phyloP scores from a whole-genome alignment of 179 eudicot species.

The Corrigiola litoralis region DNA sequence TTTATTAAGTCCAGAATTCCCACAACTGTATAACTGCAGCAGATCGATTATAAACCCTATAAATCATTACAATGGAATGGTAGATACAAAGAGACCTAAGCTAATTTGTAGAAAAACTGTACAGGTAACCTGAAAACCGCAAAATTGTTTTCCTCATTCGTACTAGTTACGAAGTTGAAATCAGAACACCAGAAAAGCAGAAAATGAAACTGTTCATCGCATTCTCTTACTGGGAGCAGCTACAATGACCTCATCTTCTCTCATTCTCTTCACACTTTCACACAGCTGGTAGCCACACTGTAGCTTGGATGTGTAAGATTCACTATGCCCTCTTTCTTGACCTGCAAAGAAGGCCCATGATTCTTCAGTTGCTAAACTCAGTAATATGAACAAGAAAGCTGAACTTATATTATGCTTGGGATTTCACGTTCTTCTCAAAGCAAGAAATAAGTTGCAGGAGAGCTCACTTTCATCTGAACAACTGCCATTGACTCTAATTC shows the following conservation, averaged over 20 bases:
- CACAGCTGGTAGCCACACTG: conserved; percentile 14
- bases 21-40: too few species aligned
- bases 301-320: background rate
- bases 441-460: background rate
- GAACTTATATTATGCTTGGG: background rate
- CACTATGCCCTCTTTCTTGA: background rate
- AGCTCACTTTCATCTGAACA: background rate
- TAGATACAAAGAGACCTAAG: too few species aligned
- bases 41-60: too few species aligned
- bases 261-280: conserved; percentile 19
- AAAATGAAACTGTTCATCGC: background rate
- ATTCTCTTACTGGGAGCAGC: conserved; percentile 19
- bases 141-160: too few species aligned
- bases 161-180: too few species aligned
- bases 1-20: too few species aligned
- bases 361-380: background rate
- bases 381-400: background rate
- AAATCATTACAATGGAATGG: too few species aligned
- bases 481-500: conserved; percentile 11
- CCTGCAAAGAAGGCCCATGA: conserved; percentile 12
- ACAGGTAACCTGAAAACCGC: too few species aligned
- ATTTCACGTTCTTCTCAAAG: background rate
- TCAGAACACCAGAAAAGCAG: background rate
- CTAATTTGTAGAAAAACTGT: too few species aligned
- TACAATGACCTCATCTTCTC: conserved; percentile 23